Evolutionary conservation across 495 filamentous ascomycete species (phyloP).

Genomic region (Choiromyces venosus): DNA sequence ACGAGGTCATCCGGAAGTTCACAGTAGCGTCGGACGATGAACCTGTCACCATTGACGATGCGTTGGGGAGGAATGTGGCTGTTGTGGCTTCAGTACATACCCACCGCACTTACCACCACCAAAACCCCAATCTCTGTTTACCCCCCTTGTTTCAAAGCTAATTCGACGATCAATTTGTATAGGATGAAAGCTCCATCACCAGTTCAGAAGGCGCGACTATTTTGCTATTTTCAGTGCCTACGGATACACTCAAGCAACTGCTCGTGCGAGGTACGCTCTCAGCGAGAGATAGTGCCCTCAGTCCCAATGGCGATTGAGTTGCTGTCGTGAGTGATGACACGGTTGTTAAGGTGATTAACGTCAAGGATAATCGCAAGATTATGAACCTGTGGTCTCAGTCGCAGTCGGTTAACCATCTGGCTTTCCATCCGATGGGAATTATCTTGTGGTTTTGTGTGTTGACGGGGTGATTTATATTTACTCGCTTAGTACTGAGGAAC

Average conservation of each 20-base stretch:
- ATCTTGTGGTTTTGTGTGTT: slow-evolving; percentile 73
- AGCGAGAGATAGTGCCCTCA: slow-evolving; percentile 76
- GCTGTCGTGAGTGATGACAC: slow-evolving; percentile 97
- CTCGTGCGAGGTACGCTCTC: slow-evolving; percentile 76
- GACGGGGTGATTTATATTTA: slow-evolving; percentile 88
- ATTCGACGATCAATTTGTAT: not conserved
- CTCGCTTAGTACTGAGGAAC: slow-evolving; percentile 76
- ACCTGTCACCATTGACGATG: slow-evolving; percentile 82
- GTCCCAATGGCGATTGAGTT: slow-evolving; percentile 76
- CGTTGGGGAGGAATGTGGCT: slow-evolving; percentile 69
- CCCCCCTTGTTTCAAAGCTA: not conserved
- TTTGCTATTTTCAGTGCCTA: slow-evolving; percentile 70
- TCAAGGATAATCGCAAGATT: slow-evolving; percentile 66
- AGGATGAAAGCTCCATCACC: slow-evolving; percentile 77
- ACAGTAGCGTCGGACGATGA: slow-evolving; percentile 85
- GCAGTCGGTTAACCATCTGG: slow-evolving; percentile 80
- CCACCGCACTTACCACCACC: not conserved
- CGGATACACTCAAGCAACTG: slow-evolving; percentile 70
- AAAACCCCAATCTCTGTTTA: slow-evolving; percentile 15
- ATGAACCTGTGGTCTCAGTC: slow-evolving; percentile 72
- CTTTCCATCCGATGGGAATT: slow-evolving; percentile 78
- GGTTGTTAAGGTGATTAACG: slow-evolving; percentile 78
- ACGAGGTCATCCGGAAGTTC: slow-evolving; percentile 85
- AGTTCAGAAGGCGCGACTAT: slow-evolving; percentile 93
- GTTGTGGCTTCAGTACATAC: slow-evolving; percentile 60